Percentiles rank a stretch among this genome's conserved stretches.
phyloP scores from a whole-genome alignment of 441 rosid species.

The Populus hybrid region DNA sequence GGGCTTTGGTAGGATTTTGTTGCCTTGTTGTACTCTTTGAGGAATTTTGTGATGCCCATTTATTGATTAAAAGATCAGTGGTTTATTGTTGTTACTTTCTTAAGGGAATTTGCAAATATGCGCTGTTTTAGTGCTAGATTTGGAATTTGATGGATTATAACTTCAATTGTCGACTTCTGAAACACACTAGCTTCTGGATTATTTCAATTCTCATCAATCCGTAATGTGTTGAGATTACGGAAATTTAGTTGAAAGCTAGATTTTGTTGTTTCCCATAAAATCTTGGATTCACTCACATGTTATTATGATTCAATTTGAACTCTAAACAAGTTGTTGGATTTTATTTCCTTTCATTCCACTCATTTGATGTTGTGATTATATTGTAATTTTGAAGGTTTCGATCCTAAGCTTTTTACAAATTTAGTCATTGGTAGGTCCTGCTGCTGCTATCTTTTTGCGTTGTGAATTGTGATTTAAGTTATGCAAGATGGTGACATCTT shows the following conservation, averaged over 20 bases:
- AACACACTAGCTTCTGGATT: too few relatives aligned
- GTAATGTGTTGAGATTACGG: not conserved
- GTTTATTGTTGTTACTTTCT: too few relatives aligned
- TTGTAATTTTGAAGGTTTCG: conserved; percentile 15
- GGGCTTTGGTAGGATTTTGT: too few relatives aligned
- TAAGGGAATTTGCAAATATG: too few relatives aligned
- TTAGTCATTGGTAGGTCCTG: conserved; percentile 28
- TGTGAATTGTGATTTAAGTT: not conserved
- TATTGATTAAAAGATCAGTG: too few relatives aligned
- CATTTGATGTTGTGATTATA: not conserved
- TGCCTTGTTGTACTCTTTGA: too few relatives aligned
- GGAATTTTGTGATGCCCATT: too few relatives aligned
- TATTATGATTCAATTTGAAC: not conserved
- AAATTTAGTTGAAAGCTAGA: too few relatives aligned
- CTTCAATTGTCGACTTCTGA: too few relatives aligned
- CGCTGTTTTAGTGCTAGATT: too few relatives aligned
- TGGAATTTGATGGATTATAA: too few relatives aligned
- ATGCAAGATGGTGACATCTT: not conserved
- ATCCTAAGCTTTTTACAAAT: conserved; percentile 35
- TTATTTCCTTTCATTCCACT: not conserved
- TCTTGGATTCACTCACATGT: not conserved
- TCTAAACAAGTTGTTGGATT: not conserved
- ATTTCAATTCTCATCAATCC: too few relatives aligned
- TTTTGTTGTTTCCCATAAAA: not conserved
- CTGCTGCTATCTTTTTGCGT: not conserved